These are phyloP conservation scores for Tricholoma terreum DNA, from an alignment of 768 basidiomycete species.

Conservation along the genomic window DNA sequence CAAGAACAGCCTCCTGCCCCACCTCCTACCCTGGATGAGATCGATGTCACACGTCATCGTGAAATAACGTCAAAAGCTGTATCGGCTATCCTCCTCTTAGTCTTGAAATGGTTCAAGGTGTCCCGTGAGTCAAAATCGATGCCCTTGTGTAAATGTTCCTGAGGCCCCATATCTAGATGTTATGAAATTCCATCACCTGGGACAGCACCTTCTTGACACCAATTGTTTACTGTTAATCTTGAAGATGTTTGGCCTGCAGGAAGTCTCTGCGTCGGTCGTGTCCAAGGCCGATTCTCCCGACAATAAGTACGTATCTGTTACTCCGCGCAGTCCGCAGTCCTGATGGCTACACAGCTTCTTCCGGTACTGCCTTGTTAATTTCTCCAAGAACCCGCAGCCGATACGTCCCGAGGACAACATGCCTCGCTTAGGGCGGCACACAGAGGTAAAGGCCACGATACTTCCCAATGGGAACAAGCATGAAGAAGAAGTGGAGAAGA, in stretches of 20 bases:
- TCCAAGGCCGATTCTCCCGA: constrained; percentile 86
- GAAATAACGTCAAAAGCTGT: constrained; percentile 98
- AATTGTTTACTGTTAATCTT: constrained; percentile 91
- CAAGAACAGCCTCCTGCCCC: constrained; percentile 61
- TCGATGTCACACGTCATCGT: constrained; percentile 90
- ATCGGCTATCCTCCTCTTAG: constrained; percentile 86
- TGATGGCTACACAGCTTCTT: constrained; percentile 70
- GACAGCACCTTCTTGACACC: constrained; percentile 92
- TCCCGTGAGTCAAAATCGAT: constrained; percentile 66
- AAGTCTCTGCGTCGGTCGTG: constrained; percentile 79
- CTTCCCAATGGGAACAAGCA: constrained; percentile 73
- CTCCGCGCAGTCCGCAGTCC: neutral
- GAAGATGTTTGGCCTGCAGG: constrained; percentile 98
- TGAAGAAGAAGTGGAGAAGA: constrained; percentile 87
- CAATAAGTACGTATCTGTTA: constrained; percentile 56
- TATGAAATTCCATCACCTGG: constrained; percentile 98
- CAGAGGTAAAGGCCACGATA: constrained; percentile 49
- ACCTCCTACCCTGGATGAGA: constrained; percentile 82
- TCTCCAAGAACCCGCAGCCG: constrained; percentile 62
- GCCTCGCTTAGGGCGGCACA: constrained; percentile 57
- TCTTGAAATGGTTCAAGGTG: constrained; percentile 97
- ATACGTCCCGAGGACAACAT: constrained; percentile 64
- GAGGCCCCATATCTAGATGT: constrained; percentile 54
- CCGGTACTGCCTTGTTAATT: constrained; percentile 82
- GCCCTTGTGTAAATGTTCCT: neutral